phyloP scores from a whole-genome alignment of 192 early-diverging fungal species.

The Rhizoclosmatium sp. region DNA sequence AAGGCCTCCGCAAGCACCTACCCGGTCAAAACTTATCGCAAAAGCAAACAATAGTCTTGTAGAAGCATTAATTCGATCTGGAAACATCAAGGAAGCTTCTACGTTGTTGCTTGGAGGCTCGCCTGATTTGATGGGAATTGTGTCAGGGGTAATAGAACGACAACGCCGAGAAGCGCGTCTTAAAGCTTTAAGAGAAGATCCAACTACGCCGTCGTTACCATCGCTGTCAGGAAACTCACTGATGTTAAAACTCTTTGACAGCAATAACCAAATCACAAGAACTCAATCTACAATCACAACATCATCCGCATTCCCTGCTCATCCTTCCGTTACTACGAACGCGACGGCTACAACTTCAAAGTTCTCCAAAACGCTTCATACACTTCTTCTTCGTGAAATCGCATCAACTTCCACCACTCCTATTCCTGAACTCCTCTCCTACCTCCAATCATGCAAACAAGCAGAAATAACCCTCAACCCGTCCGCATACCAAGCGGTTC shows the following conservation, averaged over 20 bases:
- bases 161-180: neutral
- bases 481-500: neutral
- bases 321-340: neutral
- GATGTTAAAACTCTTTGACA: constrained; percentile 10
- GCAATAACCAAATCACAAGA: constrained; percentile 7
- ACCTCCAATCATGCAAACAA: neutral
- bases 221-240: neutral
- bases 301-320: neutral
- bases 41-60: neutral
- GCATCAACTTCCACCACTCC: neutral
- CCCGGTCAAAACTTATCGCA: neutral
- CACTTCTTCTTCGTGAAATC: constrained; percentile 5
- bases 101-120: neutral
- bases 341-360: neutral
- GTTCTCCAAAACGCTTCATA: constrained; percentile 4
- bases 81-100: constrained; percentile 4
- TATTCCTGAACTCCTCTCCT: neutral
- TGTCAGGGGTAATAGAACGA: constrained; percentile 3
- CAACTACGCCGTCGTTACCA: neutral
- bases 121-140: neutral
- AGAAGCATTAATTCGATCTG: neutral
- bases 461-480: neutral
- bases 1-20: neutral
- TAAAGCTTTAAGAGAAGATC: neutral
- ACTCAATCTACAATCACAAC: neutral